These are phyloP conservation scores for Myxozyma vanderwaltii DNA, from an alignment of 805 yeast species.

Conservation along the genomic window DNA sequence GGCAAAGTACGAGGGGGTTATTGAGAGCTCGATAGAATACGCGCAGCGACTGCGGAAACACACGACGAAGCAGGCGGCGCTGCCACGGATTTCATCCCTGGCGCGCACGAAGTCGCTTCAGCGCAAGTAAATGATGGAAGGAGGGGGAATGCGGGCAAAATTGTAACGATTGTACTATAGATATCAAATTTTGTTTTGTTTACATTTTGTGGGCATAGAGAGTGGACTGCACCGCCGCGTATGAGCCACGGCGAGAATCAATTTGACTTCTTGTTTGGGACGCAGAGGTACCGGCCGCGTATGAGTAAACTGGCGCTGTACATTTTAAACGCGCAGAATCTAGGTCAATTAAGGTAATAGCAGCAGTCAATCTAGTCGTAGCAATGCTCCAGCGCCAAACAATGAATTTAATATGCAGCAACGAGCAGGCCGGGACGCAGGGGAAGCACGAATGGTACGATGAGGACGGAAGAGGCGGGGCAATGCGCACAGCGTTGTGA, in stretches of 20 bases:
- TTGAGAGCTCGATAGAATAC: slow-evolving; percentile 87
- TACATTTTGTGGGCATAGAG: too few relatives aligned
- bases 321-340: too few relatives aligned
- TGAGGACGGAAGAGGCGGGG: too few relatives aligned
- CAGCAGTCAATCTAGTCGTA: too few relatives aligned
- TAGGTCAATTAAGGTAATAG: too few relatives aligned
- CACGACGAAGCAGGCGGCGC: slow-evolving; percentile 33
- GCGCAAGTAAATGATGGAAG: not conserved
- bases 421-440: too few relatives aligned
- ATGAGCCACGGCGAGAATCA: slow-evolving; percentile 1
- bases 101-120: slow-evolving; percentile 17
- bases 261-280: slow-evolving; percentile 5
- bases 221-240: too few relatives aligned
- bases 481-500: too few relatives aligned
- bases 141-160: too few relatives aligned
- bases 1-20: slow-evolving; percentile 78
- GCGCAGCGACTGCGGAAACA: slow-evolving; percentile 72
- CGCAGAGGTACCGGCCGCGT: not conserved
- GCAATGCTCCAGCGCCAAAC: too few relatives aligned
- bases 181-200: not conserved
- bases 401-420: too few relatives aligned
- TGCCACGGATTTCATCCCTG: slow-evolving; percentile 22
- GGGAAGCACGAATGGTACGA: too few relatives aligned
- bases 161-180: slow-evolving; percentile 5
- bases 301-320: not conserved